Conservation (phyloP, 1,139 yeast genomes). For the Blastobotrys ciferrii region DNA sequence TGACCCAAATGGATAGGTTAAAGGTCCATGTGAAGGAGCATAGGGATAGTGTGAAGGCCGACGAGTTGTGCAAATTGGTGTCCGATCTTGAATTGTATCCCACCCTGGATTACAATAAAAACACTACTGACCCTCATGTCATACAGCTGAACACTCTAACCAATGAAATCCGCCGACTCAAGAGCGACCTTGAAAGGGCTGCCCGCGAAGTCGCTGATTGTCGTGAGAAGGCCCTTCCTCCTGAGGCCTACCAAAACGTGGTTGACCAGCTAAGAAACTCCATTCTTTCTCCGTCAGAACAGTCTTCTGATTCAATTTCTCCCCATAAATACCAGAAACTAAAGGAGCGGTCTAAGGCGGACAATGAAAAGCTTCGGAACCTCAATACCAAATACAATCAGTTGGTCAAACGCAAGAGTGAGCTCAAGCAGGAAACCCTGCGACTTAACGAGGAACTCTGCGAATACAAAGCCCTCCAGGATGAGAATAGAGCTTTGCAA, state of each 20-base stretch:
- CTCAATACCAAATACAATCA: slow-evolving; percentile 3
- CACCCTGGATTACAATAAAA: background rate
- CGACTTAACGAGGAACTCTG: slow-evolving; percentile 2
- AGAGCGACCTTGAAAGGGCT: background rate
- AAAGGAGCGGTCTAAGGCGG: slow-evolving; percentile 1
- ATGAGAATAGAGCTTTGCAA: background rate
- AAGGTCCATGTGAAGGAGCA: background rate
- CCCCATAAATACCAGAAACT: slow-evolving; percentile 6
- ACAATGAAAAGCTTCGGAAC: background rate
- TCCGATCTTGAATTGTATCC: background rate
- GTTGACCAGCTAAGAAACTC: slow-evolving; percentile 4
- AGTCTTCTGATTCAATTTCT: background rate
- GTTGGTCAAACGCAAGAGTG: slow-evolving; percentile 1
- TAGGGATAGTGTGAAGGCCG: background rate
- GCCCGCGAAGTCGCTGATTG: background rate
- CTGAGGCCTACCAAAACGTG: slow-evolving; percentile 5
- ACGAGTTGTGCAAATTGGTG: background rate
- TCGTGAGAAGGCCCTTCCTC: background rate
- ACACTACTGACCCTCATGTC: background rate
- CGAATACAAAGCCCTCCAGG: background rate
- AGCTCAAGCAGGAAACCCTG: slow-evolving; percentile 4
- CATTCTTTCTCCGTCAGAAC: slow-evolving; percentile 1
- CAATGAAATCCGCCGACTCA: slow-evolving; percentile 3
- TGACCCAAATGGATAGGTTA: slow-evolving; percentile 5
- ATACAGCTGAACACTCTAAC: background rate